phyloP scores from a whole-genome alignment of 1,284 basidiomycete genomes.

The Cryptococcus hybrid region DNA sequence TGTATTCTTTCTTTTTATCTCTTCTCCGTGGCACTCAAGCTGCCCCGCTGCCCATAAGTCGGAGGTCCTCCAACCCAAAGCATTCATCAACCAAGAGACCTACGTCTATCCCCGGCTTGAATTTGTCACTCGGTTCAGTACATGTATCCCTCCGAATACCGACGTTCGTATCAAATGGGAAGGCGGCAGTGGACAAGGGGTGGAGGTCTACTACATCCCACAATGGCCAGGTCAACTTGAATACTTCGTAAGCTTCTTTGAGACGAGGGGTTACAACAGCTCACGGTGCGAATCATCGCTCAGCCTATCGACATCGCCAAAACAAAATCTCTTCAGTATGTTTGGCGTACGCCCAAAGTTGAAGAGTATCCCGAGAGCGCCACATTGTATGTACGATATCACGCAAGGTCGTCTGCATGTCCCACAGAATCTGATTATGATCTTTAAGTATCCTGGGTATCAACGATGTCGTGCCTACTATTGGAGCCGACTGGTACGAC shows the following conservation, averaged over 20 bases:
- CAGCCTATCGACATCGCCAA: slow-evolving; percentile 18
- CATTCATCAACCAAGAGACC: slow-evolving; percentile 10
- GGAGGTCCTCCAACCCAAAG: not conserved
- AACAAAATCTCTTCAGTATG: slow-evolving; percentile 9
- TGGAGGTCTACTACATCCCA: slow-evolving; percentile 36
- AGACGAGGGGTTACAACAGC: not conserved
- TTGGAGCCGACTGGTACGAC: slow-evolving; percentile 31
- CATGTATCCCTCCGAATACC: slow-evolving; percentile 17
- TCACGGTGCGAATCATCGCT: not conserved
- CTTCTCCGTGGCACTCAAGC: too few relatives aligned
- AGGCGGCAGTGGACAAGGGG: slow-evolving; percentile 28
- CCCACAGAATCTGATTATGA: not conserved
- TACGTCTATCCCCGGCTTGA: slow-evolving; percentile 7
- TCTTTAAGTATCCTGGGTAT: slow-evolving; percentile 28
- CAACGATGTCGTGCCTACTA: slow-evolving; percentile 19
- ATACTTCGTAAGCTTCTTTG: slow-evolving; percentile 22
- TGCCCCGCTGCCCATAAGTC: slow-evolving; percentile 7
- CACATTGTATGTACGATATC: slow-evolving; percentile 18
- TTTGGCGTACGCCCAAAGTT: slow-evolving; percentile 23
- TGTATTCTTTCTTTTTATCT: too few relatives aligned
- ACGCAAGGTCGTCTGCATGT: not conserved
- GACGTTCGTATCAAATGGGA: slow-evolving; percentile 22
- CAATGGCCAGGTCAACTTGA: slow-evolving; percentile 26
- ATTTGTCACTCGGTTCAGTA: slow-evolving; percentile 11
- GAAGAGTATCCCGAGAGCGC: slow-evolving; percentile 23